Conservation (phyloP, 2,329 filamentous ascomycete genomes). For the Lachnum nothofagi region DNA sequence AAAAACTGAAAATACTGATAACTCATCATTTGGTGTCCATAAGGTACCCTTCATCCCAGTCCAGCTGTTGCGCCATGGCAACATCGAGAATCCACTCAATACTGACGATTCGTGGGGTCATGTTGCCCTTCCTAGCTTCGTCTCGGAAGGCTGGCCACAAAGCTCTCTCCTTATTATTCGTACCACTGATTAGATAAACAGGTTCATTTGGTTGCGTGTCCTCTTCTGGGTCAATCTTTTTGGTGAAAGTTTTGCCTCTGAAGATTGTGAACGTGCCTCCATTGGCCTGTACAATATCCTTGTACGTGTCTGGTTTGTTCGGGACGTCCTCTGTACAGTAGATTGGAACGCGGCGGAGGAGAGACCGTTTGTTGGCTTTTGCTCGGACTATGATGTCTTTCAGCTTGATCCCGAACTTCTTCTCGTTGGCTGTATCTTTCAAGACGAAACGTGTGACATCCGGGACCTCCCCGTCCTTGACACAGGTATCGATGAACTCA, state of each 20-base stretch:
- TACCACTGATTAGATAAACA: conserved; percentile 76
- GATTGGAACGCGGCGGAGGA: conserved; percentile 71
- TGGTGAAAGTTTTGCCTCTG: conserved; percentile 62
- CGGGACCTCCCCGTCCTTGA: conserved; percentile 63
- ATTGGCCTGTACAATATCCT: conserved; percentile 80
- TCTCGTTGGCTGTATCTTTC: conserved; percentile 67
- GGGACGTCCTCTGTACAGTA: conserved; percentile 78
- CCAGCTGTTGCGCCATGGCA: conserved; percentile 79
- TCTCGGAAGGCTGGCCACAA: conserved; percentile 77
- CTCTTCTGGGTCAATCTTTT: conserved; percentile 56
- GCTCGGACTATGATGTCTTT: conserved; percentile 65
- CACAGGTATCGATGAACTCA: conserved; percentile 70
- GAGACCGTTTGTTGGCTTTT: conserved; percentile 66
- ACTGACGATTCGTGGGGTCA: conserved; percentile 73
- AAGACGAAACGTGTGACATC: conserved; percentile 62
- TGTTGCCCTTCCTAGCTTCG: conserved; percentile 72
- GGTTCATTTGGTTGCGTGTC: conserved; percentile 60
- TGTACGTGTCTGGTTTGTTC: conserved; percentile 79
- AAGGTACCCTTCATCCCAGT: conserved; percentile 60
- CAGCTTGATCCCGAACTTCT: conserved; percentile 64
- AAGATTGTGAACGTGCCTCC: conserved; percentile 78
- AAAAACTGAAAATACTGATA: neutral
- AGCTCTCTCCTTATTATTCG: conserved; percentile 59
- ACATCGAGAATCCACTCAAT: conserved; percentile 88
- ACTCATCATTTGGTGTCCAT: conserved; percentile 7